phyloP scores from a whole-genome alignment of 345 rosid species.

The Linum tenue region DNA sequence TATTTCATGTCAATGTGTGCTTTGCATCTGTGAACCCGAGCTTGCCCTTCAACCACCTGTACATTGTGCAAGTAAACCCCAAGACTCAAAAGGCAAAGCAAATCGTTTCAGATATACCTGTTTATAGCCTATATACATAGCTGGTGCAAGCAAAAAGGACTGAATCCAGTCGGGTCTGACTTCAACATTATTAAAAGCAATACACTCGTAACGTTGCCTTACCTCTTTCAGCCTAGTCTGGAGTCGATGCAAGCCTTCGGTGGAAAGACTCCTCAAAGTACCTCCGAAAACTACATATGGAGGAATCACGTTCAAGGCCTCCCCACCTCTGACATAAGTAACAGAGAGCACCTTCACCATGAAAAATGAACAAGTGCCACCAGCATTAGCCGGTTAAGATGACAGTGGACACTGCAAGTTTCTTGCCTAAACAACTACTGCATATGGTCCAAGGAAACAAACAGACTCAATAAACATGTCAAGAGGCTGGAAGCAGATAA shows the following conservation, averaged over 20 bases:
- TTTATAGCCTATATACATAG: no score
- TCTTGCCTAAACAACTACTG: no score
- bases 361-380: neutral
- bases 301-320: constrained; percentile 45
- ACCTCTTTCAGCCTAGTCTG: constrained; percentile 64
- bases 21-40: constrained; percentile 55
- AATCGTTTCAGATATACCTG: no score
- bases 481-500: no score
- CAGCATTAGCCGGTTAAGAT: neutral
- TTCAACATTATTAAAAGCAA: no score
- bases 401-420: neutral
- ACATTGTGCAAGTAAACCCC: no score
- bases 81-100: no score
- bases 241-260: constrained; percentile 56
- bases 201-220: neutral
- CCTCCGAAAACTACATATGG: constrained; percentile 70
- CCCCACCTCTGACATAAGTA: constrained; percentile 53
- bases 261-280: constrained; percentile 78
- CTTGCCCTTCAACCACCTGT: constrained; percentile 64
- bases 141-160: no score
- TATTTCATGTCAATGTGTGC: constrained; percentile 40
- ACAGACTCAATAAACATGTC: no score
- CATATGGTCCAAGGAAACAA: no score
- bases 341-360: constrained; percentile 61
- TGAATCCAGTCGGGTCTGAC: no score